Conservation (phyloP, 768 basidiomycete genomes). For the Tephrocybe sp. region DNA sequence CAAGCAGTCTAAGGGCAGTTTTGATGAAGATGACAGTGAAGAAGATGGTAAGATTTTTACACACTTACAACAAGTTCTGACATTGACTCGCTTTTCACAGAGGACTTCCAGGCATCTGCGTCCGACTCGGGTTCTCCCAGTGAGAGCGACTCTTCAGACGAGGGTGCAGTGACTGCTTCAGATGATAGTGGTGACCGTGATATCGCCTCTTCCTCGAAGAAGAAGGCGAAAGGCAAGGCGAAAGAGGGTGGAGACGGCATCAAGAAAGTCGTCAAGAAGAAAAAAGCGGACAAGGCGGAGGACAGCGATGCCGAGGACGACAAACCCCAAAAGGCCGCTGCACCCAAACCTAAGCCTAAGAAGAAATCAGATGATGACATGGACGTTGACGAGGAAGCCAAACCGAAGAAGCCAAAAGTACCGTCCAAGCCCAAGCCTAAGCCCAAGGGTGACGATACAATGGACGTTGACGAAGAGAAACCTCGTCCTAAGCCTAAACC, state of each 20-base stretch:
- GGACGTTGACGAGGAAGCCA: constrained; percentile 40
- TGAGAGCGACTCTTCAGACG: constrained; percentile 64
- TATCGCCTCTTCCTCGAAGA: constrained; percentile 43
- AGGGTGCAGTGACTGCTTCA: constrained; percentile 77
- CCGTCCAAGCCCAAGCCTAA: constrained; percentile 41
- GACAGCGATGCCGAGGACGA: constrained; percentile 53
- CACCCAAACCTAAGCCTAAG: constrained; percentile 47
- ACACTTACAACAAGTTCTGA: neutral
- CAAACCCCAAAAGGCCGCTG: constrained; percentile 39
- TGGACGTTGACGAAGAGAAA: constrained; percentile 46
- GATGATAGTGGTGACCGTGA: constrained; percentile 82
- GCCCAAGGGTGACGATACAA: constrained; percentile 38
- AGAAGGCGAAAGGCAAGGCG: constrained; percentile 43
- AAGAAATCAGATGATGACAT: constrained; percentile 44
- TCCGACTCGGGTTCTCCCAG: constrained; percentile 90
- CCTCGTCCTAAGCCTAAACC: constrained; percentile 45
- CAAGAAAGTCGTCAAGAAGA: constrained; percentile 38
- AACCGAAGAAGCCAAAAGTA: constrained; percentile 37
- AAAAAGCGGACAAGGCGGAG: constrained; percentile 35
- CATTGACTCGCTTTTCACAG: constrained; percentile 34
- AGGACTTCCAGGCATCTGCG: constrained; percentile 87
- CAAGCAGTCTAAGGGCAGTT: constrained; percentile 45
- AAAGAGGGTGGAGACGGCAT: constrained; percentile 39
- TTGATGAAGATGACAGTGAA: constrained; percentile 79
- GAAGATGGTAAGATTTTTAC: constrained; percentile 52